phyloP scores from a whole-genome alignment of 176 grass and related monocot species.

The Triticum dicoccoides region DNA sequence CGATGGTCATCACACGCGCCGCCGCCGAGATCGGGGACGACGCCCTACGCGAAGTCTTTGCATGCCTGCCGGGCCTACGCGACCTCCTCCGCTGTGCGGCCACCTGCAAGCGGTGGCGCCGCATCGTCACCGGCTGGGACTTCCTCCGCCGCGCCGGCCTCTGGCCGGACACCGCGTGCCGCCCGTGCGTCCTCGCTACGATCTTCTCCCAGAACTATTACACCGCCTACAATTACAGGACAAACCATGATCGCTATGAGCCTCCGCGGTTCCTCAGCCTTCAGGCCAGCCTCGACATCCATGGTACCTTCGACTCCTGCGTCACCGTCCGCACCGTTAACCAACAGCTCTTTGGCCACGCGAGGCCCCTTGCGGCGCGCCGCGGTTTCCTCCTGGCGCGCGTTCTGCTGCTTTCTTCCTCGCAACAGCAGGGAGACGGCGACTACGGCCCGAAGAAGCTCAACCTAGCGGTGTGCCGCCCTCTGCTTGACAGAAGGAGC shows the following conservation, averaged over 20 bases:
- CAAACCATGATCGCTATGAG: rapidly evolving
- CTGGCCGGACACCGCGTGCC: background rate
- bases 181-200: background rate
- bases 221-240: background rate
- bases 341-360: too few species aligned
- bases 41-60: background rate
- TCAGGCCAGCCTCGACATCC: too few species aligned
- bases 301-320: too few species aligned
- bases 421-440: too few species aligned
- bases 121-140: background rate
- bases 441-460: too few species aligned
- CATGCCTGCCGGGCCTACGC: background rate
- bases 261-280: too few species aligned
- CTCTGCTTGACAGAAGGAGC: background rate
- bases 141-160: background rate
- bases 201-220: background rate
- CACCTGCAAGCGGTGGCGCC: background rate
- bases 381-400: too few species aligned
- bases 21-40: background rate
- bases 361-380: too few species aligned
- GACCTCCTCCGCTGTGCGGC: background rate
- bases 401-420: too few species aligned
- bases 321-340: too few species aligned
- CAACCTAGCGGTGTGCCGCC: background rate
- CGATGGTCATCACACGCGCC: background rate